These are phyloP conservation scores for Aspergillus egyptiacus DNA, from an alignment of 495 filamentous ascomycete species.

Conservation along the genomic window DNA sequence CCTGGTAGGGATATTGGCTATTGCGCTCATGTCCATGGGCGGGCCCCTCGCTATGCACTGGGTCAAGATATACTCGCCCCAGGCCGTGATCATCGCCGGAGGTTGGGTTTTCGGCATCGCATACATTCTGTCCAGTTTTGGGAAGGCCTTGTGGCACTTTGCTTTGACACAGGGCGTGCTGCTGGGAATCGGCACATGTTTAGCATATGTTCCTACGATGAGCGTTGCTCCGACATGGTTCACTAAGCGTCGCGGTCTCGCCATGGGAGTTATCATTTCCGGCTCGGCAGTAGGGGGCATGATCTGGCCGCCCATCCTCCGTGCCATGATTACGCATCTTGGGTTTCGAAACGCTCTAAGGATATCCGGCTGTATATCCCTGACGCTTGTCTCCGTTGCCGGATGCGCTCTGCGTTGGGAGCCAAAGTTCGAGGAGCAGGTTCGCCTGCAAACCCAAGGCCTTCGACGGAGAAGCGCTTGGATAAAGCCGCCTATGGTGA, in stretches of 20 bases:
- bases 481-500: conserved; percentile 29
- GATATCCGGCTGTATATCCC: conserved; percentile 40
- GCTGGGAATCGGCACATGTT: conserved; percentile 40
- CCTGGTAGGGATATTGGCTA: conserved; percentile 39
- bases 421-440: conserved; percentile 35
- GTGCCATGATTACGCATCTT: conserved; percentile 43
- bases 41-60: conserved; percentile 35
- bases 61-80: conserved; percentile 36
- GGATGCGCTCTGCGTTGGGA: conserved; percentile 40
- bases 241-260: conserved; percentile 46
- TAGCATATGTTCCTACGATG: conserved; percentile 49
- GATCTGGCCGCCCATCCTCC: conserved; percentile 40
- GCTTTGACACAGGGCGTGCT: conserved; percentile 55
- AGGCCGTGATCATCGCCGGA: conserved; percentile 29
- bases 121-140: conserved; percentile 51
- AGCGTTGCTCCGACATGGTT: conserved; percentile 52
- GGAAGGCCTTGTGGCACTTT: conserved; percentile 53
- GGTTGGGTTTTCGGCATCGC: conserved; percentile 33
- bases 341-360: conserved; percentile 50
- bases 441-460: conserved; percentile 22
- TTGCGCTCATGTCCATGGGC: conserved; percentile 42
- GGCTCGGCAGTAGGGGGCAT: conserved; percentile 54
- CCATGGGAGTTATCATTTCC: conserved; percentile 47
- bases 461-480: conserved; percentile 17
- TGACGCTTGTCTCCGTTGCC: conserved; percentile 41